A percentile compares a stretch with the other conserved stretches of the same genome.
phyloP scores from a whole-genome alignment of 2,329 filamentous ascomycete species.

The Paramyrothecium sp. region DNA sequence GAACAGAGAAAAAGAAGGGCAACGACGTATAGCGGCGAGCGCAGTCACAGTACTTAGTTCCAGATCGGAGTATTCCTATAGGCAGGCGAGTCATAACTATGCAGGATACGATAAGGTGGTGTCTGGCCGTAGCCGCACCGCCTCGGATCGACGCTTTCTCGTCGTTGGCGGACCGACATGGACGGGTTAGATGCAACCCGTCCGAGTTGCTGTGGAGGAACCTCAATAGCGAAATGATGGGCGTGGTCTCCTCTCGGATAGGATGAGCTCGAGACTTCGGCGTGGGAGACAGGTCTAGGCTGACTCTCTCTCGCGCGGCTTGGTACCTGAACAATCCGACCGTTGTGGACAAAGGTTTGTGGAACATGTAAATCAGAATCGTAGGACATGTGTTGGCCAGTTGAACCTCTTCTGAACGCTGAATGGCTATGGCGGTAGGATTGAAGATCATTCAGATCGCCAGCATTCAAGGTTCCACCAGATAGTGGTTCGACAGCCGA shows the following conservation, averaged over 20 bases:
- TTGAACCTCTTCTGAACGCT: neutral
- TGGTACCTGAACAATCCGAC: neutral
- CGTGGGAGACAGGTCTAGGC: too few species aligned
- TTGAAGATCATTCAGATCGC: too few species aligned
- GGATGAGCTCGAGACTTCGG: neutral
- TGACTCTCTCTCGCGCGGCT: too few species aligned
- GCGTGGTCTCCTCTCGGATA: neutral
- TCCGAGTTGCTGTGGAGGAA: neutral
- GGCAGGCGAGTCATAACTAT: conserved; percentile 59
- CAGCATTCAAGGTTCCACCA: too few species aligned
- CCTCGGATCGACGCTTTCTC: conserved; percentile 12
- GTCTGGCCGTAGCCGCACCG: conserved; percentile 14
- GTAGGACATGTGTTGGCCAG: conserved; percentile 8
- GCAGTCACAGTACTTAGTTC: conserved; percentile 31
- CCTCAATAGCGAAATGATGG: neutral
- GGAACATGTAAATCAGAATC: conserved; percentile 5
- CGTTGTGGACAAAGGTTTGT: conserved; percentile 8
- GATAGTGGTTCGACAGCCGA: too few species aligned
- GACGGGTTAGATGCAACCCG: conserved; percentile 4
- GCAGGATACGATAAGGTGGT: conserved; percentile 50
- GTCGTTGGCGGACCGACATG: neutral
- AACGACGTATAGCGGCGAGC: neutral
- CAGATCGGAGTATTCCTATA: conserved; percentile 56
- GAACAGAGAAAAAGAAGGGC: neutral
- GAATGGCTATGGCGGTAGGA: too few species aligned